Percentiles rank a stretch among this genome's conserved stretches.
Evolutionary conservation across 306 rosid genomes (phyloP).

Genomic region (Inga oerstediana): DNA sequence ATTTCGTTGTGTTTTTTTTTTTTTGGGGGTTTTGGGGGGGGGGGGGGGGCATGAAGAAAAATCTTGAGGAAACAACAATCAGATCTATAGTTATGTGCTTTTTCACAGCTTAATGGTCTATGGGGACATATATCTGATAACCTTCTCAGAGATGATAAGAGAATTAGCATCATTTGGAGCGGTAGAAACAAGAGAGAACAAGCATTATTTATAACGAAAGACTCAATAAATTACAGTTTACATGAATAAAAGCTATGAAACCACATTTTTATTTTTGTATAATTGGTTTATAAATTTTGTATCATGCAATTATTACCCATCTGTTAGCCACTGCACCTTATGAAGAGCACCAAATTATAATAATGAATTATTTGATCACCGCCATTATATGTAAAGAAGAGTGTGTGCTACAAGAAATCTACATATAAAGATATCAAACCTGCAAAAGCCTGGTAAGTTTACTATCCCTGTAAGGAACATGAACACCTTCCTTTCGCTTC

Average conservation of each 20-base stretch:
- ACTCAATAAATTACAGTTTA: neutral
- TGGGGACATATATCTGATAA: neutral
- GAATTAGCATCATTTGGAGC: neutral
- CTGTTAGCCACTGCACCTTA: neutral
- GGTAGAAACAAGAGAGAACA: neutral
- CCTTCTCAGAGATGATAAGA: neutral
- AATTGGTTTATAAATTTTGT: neutral
- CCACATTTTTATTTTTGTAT: neutral
- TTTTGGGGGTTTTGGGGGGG: too few species aligned
- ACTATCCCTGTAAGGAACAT: conserved; percentile 98
- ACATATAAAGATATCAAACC: conserved; percentile 53
- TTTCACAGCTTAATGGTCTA: neutral
- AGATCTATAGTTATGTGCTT: neutral
- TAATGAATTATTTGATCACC: neutral
- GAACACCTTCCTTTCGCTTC: conserved; percentile 94
- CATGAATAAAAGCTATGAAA: neutral
- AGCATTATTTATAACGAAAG: neutral
- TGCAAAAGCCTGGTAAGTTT: conserved; percentile 98
- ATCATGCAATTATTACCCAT: neutral
- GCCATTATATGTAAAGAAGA: conserved; percentile 30
- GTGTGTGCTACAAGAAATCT: conserved; percentile 20
- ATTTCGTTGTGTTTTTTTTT: neutral
- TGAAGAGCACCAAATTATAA: neutral
- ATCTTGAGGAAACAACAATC: neutral
- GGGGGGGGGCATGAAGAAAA: neutral